Percentiles rank a stretch among this genome's conserved stretches.
Conservation (phyloP, 345 rosid genomes). For the Mangifera indica region DNA sequence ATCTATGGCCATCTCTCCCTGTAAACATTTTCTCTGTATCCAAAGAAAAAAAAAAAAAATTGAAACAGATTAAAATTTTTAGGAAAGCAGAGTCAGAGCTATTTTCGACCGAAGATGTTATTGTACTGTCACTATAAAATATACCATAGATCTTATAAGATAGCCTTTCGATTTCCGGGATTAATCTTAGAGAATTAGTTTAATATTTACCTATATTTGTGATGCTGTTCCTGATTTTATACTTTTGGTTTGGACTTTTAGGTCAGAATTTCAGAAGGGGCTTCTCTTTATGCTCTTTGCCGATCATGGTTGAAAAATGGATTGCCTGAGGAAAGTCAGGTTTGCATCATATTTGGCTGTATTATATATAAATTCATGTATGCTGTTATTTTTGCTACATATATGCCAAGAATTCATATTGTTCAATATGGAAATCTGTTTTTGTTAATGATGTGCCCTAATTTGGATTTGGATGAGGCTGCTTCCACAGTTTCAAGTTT, state of each 20-base stretch:
- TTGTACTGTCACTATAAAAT: not conserved
- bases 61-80: not conserved
- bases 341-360: constrained; percentile 26
- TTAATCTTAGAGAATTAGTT: not conserved
- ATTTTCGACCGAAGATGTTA: not conserved
- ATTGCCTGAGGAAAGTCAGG: constrained; percentile 65
- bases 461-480: not conserved
- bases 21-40: not conserved
- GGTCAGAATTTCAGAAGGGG: constrained; percentile 70
- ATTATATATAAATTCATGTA: not conserved
- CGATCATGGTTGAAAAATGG: constrained; percentile 97
- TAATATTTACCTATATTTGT: constrained; percentile 3
- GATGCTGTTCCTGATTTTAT: constrained; percentile 2
- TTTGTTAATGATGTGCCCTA: not conserved
- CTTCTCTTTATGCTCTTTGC: constrained; percentile 79
- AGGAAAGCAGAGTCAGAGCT: no score
- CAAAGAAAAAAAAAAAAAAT: not conserved
- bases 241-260: constrained; percentile 30
- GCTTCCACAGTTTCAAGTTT: not conserved
- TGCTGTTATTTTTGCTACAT: not conserved
- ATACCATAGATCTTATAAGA: not conserved
- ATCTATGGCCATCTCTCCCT: not conserved
- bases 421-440: not conserved
- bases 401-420: not conserved
- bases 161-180: constrained; percentile 5